Conservation (phyloP, 177 flowering plant genomes). For the Vitis hybrid region DNA sequence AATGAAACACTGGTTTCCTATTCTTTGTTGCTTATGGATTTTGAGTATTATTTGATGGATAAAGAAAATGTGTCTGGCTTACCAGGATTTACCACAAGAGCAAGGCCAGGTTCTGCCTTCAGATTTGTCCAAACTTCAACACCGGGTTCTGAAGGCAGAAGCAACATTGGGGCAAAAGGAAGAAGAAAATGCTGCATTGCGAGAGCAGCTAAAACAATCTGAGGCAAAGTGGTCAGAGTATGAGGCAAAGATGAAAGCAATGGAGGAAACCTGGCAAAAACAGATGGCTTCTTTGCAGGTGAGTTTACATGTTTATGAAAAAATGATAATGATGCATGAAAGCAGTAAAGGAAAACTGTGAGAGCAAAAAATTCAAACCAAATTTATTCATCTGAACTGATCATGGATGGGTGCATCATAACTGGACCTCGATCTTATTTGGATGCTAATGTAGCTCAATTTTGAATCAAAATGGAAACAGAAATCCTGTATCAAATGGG, state of each 20-base stretch:
- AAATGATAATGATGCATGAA: too few species aligned
- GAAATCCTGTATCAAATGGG: too few species aligned
- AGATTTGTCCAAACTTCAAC: constrained; percentile 57
- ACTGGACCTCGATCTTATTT: too few species aligned
- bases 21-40: neutral
- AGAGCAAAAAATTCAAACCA: too few species aligned
- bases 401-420: too few species aligned
- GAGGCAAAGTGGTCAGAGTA: constrained; percentile 72
- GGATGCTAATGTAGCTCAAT: too few species aligned
- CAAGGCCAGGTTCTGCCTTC: constrained; percentile 36
- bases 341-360: too few species aligned
- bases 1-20: neutral
- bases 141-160: constrained; percentile 61
- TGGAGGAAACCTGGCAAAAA: constrained; percentile 89
- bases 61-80: constrained; percentile 4
- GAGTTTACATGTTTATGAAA: constrained; percentile 20
- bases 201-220: constrained; percentile 50
- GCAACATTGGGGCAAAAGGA: constrained; percentile 62
- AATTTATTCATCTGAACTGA: too few species aligned
- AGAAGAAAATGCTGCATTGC: constrained; percentile 70
- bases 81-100: constrained; percentile 44
- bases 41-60: neutral
- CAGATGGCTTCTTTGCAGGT: constrained; percentile 86
- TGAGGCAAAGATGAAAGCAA: constrained; percentile 79
- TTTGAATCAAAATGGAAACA: too few species aligned